phyloP scores from a whole-genome alignment of 805 yeast genomes.

The Hanseniaspora taiwanica region DNA sequence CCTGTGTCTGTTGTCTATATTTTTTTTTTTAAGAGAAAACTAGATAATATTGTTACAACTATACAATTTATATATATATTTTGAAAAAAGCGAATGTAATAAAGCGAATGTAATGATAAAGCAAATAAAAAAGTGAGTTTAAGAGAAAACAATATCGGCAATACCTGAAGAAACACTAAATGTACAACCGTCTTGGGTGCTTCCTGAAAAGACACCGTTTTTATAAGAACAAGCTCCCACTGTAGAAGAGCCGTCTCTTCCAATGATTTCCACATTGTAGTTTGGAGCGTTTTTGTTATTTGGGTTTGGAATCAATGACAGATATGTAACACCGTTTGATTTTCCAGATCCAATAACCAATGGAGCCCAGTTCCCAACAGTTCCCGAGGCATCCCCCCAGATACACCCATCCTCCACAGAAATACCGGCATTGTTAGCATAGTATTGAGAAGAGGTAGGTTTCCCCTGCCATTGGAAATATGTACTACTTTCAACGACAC shows the following conservation, averaged over 20 bases:
- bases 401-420: slow-evolving; percentile 54
- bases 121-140: no score
- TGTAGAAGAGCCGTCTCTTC: slow-evolving; percentile 43
- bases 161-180: slow-evolving; percentile 48
- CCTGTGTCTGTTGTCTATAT: background rate
- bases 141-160: slow-evolving; percentile 48
- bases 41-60: background rate
- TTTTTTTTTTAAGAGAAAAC: background rate
- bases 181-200: slow-evolving; percentile 68
- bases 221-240: slow-evolving; percentile 69
- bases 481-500: slow-evolving; percentile 46
- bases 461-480: slow-evolving; percentile 54
- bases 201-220: slow-evolving; percentile 59
- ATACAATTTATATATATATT: no score
- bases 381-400: slow-evolving; percentile 50
- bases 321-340: slow-evolving; percentile 45
- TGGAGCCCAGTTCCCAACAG: slow-evolving; percentile 73
- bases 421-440: slow-evolving; percentile 68
- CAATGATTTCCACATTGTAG: slow-evolving; percentile 66
- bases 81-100: no score
- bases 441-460: slow-evolving; percentile 58
- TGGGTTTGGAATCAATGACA: slow-evolving; percentile 68
- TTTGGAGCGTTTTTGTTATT: slow-evolving; percentile 44
- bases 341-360: slow-evolving; percentile 67
- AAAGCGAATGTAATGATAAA: no score